Evolutionary conservation across 1,139 yeast species (phyloP).

Genomic region (Kazachstania sp.): DNA sequence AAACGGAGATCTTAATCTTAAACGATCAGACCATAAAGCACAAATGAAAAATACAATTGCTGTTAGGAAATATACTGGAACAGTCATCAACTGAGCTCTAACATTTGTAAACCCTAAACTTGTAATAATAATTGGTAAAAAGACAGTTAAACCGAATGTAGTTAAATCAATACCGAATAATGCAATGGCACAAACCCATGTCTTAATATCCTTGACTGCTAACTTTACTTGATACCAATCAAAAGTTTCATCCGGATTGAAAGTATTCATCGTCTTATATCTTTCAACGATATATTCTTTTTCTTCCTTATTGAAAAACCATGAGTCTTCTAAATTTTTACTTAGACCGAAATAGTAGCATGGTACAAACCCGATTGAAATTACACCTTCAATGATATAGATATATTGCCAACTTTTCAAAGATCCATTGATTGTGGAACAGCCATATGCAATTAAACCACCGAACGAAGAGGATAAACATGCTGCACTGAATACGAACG

Average conservation of each 20-base stretch:
- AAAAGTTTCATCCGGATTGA: slow-evolving; percentile 33
- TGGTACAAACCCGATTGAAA: slow-evolving; percentile 45
- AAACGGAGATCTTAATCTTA: slow-evolving; percentile 32
- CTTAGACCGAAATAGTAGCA: slow-evolving; percentile 27
- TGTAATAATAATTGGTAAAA: slow-evolving; percentile 39
- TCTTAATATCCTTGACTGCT: slow-evolving; percentile 37
- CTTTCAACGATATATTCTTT: slow-evolving; percentile 40
- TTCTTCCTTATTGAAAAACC: slow-evolving; percentile 43
- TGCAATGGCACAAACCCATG: slow-evolving; percentile 35
- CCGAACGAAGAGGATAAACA: slow-evolving; percentile 42
- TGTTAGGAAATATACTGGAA: slow-evolving; percentile 41
- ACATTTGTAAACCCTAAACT: slow-evolving; percentile 40
- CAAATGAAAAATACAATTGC: slow-evolving; percentile 34
- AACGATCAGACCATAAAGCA: slow-evolving; percentile 37
- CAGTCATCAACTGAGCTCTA: slow-evolving; percentile 41
- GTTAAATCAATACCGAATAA: slow-evolving; percentile 42
- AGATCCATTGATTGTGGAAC: slow-evolving; percentile 34
- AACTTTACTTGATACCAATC: slow-evolving; percentile 37
- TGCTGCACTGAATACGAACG: slow-evolving; percentile 37
- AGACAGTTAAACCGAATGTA: slow-evolving; percentile 42
- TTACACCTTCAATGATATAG: slow-evolving; percentile 46
- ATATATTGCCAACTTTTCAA: slow-evolving; percentile 49
- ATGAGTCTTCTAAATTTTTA: slow-evolving; percentile 29
- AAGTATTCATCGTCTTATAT: slow-evolving; percentile 34
- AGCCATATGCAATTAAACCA: slow-evolving; percentile 40